These are phyloP conservation scores for Vigna unguiculata DNA, from an alignment of 306 rosid species.

Conservation along the genomic window DNA sequence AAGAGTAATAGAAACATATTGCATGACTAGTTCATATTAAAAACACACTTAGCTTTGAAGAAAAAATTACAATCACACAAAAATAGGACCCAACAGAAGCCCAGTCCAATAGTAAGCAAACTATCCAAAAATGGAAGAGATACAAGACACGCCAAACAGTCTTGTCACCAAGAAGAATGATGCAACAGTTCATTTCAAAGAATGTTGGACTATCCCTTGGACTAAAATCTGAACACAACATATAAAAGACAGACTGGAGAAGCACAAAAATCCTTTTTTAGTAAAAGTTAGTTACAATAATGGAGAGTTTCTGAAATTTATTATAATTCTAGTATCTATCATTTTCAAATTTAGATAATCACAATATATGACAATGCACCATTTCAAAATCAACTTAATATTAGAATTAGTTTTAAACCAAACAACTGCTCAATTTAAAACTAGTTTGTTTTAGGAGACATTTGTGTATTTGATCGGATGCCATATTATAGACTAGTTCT, in stretches of 20 bases:
- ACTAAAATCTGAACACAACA: background rate
- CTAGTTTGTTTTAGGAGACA: background rate
- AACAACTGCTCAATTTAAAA: background rate
- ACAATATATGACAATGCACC: too few species aligned
- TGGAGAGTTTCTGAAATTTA: background rate
- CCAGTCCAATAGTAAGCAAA: background rate
- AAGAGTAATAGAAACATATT: background rate
- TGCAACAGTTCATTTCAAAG: background rate
- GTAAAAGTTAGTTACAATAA: background rate
- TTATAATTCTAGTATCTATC: background rate
- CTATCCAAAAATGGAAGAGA: background rate
- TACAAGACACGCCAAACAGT: background rate
- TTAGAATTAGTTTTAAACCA: background rate
- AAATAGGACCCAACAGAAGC: background rate
- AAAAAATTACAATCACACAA: background rate
- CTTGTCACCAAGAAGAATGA: background rate
- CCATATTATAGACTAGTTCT: background rate
- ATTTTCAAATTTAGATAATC: slow-evolving; percentile 8
- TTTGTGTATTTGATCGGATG: background rate
- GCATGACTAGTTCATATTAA: background rate
- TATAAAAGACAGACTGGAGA: background rate
- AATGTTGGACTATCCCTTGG: background rate
- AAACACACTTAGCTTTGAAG: background rate
- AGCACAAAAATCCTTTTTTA: background rate
- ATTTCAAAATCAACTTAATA: background rate